These are phyloP conservation scores for Hyphopichia pseudoburtonii DNA, from an alignment of 1,139 yeast species.

Conservation along the genomic window DNA sequence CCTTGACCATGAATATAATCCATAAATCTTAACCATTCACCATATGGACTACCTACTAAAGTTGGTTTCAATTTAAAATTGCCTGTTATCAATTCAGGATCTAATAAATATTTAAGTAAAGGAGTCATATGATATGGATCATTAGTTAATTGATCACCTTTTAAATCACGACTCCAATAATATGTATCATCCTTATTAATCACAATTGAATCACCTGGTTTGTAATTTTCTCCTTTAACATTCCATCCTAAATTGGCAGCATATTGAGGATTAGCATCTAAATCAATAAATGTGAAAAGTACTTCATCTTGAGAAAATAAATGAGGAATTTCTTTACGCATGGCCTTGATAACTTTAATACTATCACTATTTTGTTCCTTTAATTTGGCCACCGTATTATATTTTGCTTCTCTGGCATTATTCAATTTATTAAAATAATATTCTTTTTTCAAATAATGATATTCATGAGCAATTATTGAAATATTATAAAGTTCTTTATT, in stretches of 20 bases:
- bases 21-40: slow-evolving; percentile 35
- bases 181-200: slow-evolving; percentile 30
- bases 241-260: slow-evolving; percentile 44
- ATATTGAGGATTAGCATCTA: slow-evolving; percentile 33
- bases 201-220: slow-evolving; percentile 45
- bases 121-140: slow-evolving; percentile 29
- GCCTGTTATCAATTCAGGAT: slow-evolving; percentile 19
- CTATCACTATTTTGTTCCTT: slow-evolving; percentile 44
- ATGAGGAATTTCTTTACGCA: slow-evolving; percentile 52
- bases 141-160: slow-evolving; percentile 28
- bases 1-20: slow-evolving; percentile 48
- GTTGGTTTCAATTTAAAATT: slow-evolving; percentile 15
- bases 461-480: slow-evolving; percentile 55
- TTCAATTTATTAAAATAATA: slow-evolving; percentile 42
- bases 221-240: slow-evolving; percentile 28
- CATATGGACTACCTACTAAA: slow-evolving; percentile 48
- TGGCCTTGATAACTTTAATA: slow-evolving; percentile 39
- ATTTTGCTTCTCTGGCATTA: slow-evolving; percentile 42
- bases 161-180: slow-evolving; percentile 33
- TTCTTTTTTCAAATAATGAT: slow-evolving; percentile 44
- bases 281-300: slow-evolving; percentile 53
- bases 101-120: slow-evolving; percentile 33
- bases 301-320: slow-evolving; percentile 43
- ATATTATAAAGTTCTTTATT: slow-evolving; percentile 42
- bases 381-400: slow-evolving; percentile 39